A percentile compares a stretch with the other conserved stretches of the same genome.
phyloP scores from a whole-genome alignment of 2,329 filamentous ascomycete species.

The Cucurbitaria berberidis region DNA sequence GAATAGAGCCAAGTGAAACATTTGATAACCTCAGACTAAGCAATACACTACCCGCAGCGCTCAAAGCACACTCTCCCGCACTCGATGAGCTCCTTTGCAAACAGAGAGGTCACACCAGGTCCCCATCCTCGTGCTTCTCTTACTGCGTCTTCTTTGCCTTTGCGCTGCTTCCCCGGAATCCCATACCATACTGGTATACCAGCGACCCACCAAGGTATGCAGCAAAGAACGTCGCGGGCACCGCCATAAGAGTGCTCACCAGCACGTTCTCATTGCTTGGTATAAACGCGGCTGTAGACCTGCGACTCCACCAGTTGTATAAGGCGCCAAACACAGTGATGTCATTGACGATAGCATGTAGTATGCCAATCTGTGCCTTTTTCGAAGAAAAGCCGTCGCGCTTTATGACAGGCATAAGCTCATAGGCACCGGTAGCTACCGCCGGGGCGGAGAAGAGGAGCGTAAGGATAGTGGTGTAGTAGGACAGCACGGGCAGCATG shows the following conservation, averaged over 20 bases:
- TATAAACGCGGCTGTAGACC: constrained; percentile 40
- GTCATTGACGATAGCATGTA: constrained; percentile 54
- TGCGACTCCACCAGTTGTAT: constrained; percentile 54
- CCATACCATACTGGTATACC: constrained; percentile 56
- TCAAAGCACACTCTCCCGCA: not conserved
- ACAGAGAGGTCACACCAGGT: not conserved
- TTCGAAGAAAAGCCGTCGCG: constrained; percentile 52
- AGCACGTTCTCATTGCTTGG: constrained; percentile 47
- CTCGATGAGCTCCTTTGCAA: not conserved
- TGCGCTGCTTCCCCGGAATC: constrained; percentile 40
- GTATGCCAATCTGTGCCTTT: constrained; percentile 51
- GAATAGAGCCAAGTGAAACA: not conserved
- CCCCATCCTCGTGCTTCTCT: constrained; percentile 8
- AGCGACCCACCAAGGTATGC: constrained; percentile 54
- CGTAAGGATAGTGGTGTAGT: constrained; percentile 54
- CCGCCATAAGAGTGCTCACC: constrained; percentile 45
- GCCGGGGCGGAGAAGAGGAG: constrained; percentile 43
- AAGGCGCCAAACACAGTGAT: constrained; percentile 47
- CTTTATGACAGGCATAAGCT: constrained; percentile 51
- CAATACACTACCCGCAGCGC: not conserved
- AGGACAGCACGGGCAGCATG: constrained; percentile 50
- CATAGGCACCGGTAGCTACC: constrained; percentile 38
- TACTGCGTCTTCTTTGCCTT: constrained; percentile 39
- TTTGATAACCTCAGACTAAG: not conserved
- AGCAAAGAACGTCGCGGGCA: constrained; percentile 46